Base-by-base conservation (phyloP, 2,329 filamentous ascomycete genomes). In the Huntiella abstrusa region DNA sequence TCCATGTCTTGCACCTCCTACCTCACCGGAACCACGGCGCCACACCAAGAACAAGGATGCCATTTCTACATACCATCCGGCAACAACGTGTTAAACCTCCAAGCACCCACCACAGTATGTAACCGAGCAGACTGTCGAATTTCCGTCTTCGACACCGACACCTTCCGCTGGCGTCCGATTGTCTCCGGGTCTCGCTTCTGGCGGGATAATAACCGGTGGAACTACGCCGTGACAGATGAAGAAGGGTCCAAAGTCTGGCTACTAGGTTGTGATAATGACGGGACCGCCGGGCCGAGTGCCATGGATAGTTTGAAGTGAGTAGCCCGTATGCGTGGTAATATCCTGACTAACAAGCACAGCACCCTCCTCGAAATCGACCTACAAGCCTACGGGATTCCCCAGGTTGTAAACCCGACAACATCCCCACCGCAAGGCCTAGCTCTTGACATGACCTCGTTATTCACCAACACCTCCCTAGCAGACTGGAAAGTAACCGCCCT, bases 61-160 rank as follows among this genome's bases (percentile, higher is more conserved):
- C 91, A 98, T 60, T 98, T 93, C 57, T 91, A 98, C 58, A 79
- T 88, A 38, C 95, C 93, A 60, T 88, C 86, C 5, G 94, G 88
- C 0, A 87, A 87, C 4, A 87, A 83, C 22, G 71, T 98, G 40
- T 75, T 98, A 33, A 91, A 98, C 59, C 88, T 98, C 57, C 83
- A 93, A 36, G 95, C 91, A 0, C 88, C 88, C 1, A 85, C 87
- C 1, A 81, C 85, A 12, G 87, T 87, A 1, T 88, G 88, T 52
- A 81, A 80, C 5, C 76, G 82, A 2, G 80, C 82, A 52, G 87
- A 96, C 54, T 96, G 88, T 53, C 93, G 87, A 15, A 62, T 98
- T 16, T 94, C 86, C 0, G 83, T 86, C 3, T 66, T 98, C 19
- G 91, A 98, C 55, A 68, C 98, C 8, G 80, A 82, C 49, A 80